These are phyloP conservation scores for Cornus controversa DNA, from an alignment of 148 eudicot genomes.

Conservation along the genomic window DNA sequence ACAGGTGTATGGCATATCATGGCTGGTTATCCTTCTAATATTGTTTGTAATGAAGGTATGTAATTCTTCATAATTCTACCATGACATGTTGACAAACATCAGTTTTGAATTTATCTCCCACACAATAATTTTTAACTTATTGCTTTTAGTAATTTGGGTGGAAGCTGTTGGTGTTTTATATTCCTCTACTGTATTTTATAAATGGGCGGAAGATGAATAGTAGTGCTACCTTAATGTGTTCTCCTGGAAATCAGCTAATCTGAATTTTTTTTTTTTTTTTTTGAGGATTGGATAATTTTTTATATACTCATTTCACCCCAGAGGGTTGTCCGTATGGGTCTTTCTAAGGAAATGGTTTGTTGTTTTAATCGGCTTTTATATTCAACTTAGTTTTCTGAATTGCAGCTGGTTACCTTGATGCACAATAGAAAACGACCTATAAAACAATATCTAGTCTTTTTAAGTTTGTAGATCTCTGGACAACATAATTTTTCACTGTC, in stretches of 20 bases:
- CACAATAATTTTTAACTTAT: conserved; percentile 28
- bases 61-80: not conserved
- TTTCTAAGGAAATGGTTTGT: not conserved
- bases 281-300: conserved; percentile 23
- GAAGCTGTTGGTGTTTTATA: not conserved
- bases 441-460: not conserved
- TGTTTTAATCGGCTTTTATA: too few species aligned
- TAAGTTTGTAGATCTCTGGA: not conserved
- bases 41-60: conserved; percentile 92
- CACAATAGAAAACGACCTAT: not conserved
- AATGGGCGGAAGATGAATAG: not conserved
- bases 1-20: conserved; percentile 96
- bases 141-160: not conserved
- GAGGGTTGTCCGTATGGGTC: too few species aligned
- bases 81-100: not conserved
- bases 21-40: conserved; percentile 80
- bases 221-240: not conserved
- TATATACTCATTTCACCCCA: not conserved
- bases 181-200: not conserved
- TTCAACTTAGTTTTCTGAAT: not conserved
- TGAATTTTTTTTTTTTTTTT: conserved; percentile 23
- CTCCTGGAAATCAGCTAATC: not conserved
- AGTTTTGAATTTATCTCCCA: not conserved
- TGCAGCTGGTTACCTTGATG: not conserved
- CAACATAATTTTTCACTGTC: not conserved